Base-by-base conservation (phyloP, 148 eudicot genomes). In the Limonium bicolor region DNA sequence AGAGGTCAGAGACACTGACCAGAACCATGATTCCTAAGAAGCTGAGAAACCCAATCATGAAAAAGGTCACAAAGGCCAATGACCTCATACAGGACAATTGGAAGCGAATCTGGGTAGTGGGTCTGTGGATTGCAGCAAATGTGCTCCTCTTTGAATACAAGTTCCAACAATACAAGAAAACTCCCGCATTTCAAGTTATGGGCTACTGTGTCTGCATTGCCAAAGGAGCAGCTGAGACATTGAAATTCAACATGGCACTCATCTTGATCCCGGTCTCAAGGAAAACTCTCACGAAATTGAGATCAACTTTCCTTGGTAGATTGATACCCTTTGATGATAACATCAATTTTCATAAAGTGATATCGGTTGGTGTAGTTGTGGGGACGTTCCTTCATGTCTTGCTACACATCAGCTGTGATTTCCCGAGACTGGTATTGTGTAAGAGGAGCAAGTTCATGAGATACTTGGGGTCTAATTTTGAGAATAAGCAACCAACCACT, bases 201-300 rank as follows among this genome's bases (percentile, higher is more conserved):
- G 95, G 95, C 18, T 60, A 78, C 48, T 92, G 99, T 50, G 63
- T 78, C 3, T 92, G 99, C 58, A 50, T 74, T 20, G 95, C 99
- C 15, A 92, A 92, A 41, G 94, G 85, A 4, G 72, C 95, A 1
- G 99, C 80, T 1, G 95, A 92, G 64, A 81, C 94, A 27, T 66
- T 79, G 4, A 92, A 92, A 34, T 76, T 92, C 50, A 92, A 92
- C 39, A 92, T 92, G 99, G 95, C 99, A 33, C 71, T 92, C 8
- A 64, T 85, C 39, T 78, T 92, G 18, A 35, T 92, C 29, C 99
- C 99, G 12, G 99, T 92, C 4, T 92, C 94, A 46, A 71, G 99
- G 66, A 65, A 82, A 67, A 85, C 86, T 21, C 86, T 92, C 4
- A 92, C 99, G 0, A 63, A 50, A 28, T 72, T 92, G 38, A 61